phyloP scores from a whole-genome alignment of 208 protist species.

The Balamuthia mandrillaris region DNA sequence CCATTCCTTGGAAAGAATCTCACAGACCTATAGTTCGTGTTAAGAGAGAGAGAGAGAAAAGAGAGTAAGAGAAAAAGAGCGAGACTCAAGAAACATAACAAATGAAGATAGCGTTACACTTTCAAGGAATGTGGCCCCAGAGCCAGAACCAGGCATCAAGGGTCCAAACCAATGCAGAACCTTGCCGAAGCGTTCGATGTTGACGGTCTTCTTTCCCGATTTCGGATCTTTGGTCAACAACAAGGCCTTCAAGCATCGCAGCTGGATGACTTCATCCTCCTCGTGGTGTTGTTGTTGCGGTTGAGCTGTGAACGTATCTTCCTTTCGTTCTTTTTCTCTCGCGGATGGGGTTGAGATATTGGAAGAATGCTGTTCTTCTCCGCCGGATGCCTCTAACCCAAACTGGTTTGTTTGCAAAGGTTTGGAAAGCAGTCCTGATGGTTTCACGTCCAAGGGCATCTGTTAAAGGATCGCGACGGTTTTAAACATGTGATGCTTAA shows the following conservation, averaged over 20 bases:
- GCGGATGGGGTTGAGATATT: slow-evolving; percentile 46
- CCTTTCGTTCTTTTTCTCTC: not conserved
- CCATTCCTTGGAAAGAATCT: not conserved
- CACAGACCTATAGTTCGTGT: not conserved
- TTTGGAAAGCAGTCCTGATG: not conserved
- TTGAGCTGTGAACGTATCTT: not conserved
- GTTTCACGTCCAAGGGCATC: not conserved
- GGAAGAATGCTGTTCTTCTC: slow-evolving; percentile 45
- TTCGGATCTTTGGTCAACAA: not conserved
- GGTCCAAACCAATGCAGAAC: slow-evolving; percentile 59
- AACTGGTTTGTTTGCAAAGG: not conserved
- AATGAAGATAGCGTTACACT: too few species aligned
- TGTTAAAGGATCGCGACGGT: not conserved
- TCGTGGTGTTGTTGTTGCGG: not conserved
- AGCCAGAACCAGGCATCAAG: not conserved
- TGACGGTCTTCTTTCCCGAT: not conserved
- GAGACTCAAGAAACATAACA: too few species aligned
- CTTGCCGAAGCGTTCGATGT: slow-evolving; percentile 57
- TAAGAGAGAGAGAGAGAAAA: not conserved
- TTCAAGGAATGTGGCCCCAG: slow-evolving; percentile 12
- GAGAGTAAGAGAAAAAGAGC: not conserved
- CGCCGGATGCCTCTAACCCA: not conserved
- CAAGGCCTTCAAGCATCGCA: not conserved
- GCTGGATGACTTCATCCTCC: not conserved
- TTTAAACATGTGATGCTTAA: not conserved